Percentiles rank a stretch among this genome's conserved stretches.
phyloP scores from a whole-genome alignment of 2,329 filamentous ascomycete genomes.

The Gnomoniopsis sp. region DNA sequence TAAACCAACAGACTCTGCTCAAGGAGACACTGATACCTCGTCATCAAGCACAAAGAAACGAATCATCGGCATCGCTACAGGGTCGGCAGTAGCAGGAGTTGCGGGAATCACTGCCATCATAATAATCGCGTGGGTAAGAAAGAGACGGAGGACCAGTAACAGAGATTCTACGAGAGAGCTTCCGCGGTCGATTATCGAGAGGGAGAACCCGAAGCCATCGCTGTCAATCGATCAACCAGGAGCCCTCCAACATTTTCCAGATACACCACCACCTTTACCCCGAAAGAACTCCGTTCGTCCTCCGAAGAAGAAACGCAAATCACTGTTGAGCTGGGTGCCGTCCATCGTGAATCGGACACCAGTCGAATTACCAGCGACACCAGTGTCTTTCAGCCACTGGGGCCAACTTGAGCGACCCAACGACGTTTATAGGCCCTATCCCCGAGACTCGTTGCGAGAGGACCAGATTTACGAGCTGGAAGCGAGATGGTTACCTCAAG shows the following conservation, averaged over 20 bases:
- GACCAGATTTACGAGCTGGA: constrained; percentile 9
- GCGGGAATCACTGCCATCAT: constrained; percentile 7
- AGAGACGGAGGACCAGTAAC: not conserved
- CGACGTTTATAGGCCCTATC: constrained; percentile 7
- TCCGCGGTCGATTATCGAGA: not conserved
- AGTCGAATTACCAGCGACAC: constrained; percentile 15
- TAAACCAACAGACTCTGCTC: not conserved
- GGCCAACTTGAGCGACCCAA: constrained; percentile 5
- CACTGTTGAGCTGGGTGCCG: constrained; percentile 15
- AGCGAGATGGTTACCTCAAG: constrained; percentile 14
- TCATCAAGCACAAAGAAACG: not conserved
- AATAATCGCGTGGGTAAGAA: constrained; percentile 8
- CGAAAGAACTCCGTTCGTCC: constrained; percentile 6
- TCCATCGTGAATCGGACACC: constrained; percentile 14
- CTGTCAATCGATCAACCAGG: not conserved
- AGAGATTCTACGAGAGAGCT: not conserved
- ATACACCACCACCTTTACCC: constrained; percentile 12
- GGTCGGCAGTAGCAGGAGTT: constrained; percentile 13
- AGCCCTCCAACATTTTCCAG: not conserved
- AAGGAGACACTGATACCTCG: not conserved
- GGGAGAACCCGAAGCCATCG: not conserved
- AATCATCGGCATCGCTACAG: constrained; percentile 13
- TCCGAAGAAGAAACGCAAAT: constrained; percentile 14
- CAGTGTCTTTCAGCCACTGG: constrained; percentile 8
- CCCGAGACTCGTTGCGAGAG: not conserved